Base-by-base conservation (phyloP, 768 basidiomycete species). In the Trametes coccinea region DNA sequence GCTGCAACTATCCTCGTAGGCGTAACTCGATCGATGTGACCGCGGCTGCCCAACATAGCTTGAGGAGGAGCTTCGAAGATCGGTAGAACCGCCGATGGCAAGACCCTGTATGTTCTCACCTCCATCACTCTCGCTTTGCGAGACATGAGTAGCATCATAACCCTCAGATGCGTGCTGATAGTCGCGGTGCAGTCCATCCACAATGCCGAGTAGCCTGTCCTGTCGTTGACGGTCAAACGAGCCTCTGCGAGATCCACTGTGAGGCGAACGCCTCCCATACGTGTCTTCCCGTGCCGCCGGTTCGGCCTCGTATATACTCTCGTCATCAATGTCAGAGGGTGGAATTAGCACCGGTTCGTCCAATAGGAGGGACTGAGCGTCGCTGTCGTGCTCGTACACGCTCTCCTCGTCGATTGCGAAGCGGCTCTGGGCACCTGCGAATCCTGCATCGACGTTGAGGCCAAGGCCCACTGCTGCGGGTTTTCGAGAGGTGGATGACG, bases 181-280 rank as follows among this genome's bases (percentile, higher is more conserved):
- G 34, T 70, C 68, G 30, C 75, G 66, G n/a, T 71, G 56, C 5
- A 71, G 45, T 8, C 69, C 74, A 45, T 73, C 69, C 2, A 80
- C 75, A 2, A 79, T 71, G 0, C 75, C 74, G 14, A 77, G 55
- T 7, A 80, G 70, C 4, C 76, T 77, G 48, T 71, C 73, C 30
- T 71, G 73, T n/a, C 75, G 74, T 45, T 70, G 72, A 61, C 30
- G 48, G 22, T 46, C 34, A 17, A 53, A 49, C 4, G 30, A 4
- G 43, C 44, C 17, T 3, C n/a, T n/a, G 3, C 29, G 45, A 3
- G 10, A 9, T 6, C n/a, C 30, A 10, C 41, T 5, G 3, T 44
- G 11, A 5, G 57, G 57, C 5, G 43, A 50, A 5, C 40, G 56
- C 34, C 31, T 51, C 13, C 29, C 29, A n/a, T 16, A 11, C 7